A percentile compares a stretch with the other conserved stretches of the same genome.
Evolutionary conservation across 768 basidiomycete genomes (phyloP).

Genomic region (Collybiopsis confluens): DNA sequence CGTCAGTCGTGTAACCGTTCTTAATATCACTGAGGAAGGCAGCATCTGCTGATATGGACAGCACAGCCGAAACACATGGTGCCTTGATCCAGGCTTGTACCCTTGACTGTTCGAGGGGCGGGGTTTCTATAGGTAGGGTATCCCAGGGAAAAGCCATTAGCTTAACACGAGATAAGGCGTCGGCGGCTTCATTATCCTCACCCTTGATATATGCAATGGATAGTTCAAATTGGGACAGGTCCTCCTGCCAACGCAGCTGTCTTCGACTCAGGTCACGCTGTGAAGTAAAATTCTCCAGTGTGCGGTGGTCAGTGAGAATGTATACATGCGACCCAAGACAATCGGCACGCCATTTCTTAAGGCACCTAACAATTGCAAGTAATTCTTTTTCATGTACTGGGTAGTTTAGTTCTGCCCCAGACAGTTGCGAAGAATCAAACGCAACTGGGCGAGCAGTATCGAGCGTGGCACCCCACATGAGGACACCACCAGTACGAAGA

Average conservation of each 20-base stretch:
- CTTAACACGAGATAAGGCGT: constrained; percentile 16
- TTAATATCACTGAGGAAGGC: background rate
- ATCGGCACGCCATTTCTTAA: constrained; percentile 15
- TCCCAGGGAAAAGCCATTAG: background rate
- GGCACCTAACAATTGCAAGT: constrained; percentile 24
- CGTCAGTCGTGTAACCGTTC: background rate
- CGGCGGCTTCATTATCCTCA: constrained; percentile 21
- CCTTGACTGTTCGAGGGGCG: background rate
- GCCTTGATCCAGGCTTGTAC: background rate
- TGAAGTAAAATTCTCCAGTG: constrained; percentile 21
- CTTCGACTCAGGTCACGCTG: constrained; percentile 21
- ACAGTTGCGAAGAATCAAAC: constrained; percentile 20
- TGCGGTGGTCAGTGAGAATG: constrained; percentile 29
- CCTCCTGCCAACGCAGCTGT: constrained; percentile 25
- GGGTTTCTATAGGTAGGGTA: background rate
- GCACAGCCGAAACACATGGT: background rate
- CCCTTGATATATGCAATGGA: constrained; percentile 23
- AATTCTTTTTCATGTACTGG: constrained; percentile 25
- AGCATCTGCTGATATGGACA: background rate
- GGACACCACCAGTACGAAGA: constrained; percentile 19
- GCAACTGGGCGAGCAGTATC: constrained; percentile 25
- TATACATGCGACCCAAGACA: constrained; percentile 12
- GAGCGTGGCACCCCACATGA: constrained; percentile 20
- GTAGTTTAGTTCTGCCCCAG: constrained; percentile 24
- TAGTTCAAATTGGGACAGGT: constrained; percentile 24